Conservation (phyloP, 257 asterid genomes). For the Solanum raphanifolium region DNA sequence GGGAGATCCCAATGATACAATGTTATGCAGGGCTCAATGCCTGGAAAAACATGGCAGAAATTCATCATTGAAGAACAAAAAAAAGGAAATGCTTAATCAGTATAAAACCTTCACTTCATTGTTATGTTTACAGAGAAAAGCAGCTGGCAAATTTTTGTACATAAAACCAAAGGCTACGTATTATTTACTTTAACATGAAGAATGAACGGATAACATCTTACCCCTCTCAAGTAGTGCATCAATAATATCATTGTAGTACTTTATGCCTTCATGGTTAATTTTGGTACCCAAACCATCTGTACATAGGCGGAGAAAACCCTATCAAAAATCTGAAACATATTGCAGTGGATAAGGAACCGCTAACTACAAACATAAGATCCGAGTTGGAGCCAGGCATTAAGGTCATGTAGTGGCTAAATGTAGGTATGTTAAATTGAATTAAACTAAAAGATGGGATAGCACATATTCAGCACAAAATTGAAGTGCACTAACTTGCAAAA, state of each 20-base stretch:
- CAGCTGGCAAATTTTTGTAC: neutral
- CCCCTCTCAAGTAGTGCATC: slow-evolving; percentile 39
- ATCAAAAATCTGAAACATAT: neutral
- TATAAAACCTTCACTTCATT: neutral
- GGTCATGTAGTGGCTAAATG: neutral
- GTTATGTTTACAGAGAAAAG: neutral
- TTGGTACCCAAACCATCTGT: slow-evolving; percentile 42
- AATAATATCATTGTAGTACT: slow-evolving; percentile 35
- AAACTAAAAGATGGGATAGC: neutral
- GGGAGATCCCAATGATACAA: slow-evolving; percentile 62
- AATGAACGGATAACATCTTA: neutral
- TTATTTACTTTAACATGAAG: neutral
- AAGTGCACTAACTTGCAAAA: neutral
- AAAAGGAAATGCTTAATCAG: neutral
- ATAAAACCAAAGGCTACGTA: neutral
- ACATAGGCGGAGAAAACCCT: slow-evolving; percentile 7
- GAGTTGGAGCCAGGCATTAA: neutral
- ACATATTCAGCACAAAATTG: neutral
- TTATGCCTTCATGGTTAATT: slow-evolving; percentile 35
- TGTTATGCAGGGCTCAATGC: slow-evolving; percentile 39
- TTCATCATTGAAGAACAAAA: neutral
- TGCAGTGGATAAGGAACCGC: neutral
- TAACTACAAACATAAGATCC: neutral
- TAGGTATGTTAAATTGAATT: neutral
- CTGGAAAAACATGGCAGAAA: slow-evolving; percentile 16